These are phyloP conservation scores for Cardiospermum halicacabum DNA, from an alignment of 345 rosid species.

Conservation along the genomic window DNA sequence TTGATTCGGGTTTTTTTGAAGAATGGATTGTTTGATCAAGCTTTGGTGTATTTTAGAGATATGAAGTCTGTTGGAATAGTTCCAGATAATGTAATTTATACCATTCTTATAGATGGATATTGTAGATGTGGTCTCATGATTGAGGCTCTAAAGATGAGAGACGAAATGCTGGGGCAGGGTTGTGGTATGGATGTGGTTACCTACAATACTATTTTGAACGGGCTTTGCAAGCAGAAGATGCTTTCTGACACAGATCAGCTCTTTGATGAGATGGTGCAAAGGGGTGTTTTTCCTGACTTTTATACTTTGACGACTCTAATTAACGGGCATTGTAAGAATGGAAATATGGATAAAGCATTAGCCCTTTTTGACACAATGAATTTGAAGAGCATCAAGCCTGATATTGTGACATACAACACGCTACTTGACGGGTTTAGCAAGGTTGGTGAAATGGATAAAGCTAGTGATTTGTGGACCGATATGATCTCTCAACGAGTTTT, in stretches of 20 bases:
- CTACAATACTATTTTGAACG: slow-evolving; percentile 64
- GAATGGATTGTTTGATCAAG: slow-evolving; percentile 47
- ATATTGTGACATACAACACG: slow-evolving; percentile 73
- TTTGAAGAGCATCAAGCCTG: slow-evolving; percentile 55
- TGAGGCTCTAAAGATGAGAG: slow-evolving; percentile 59
- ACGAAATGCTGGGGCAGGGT: slow-evolving; percentile 68
- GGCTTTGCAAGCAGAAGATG: slow-evolving; percentile 68
- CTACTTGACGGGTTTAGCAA: slow-evolving; percentile 78
- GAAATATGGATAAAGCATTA: slow-evolving; percentile 55
- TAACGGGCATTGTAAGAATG: slow-evolving; percentile 70
- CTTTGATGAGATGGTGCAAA: slow-evolving; percentile 58
- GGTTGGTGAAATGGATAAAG: slow-evolving; percentile 58
- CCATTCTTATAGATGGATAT: slow-evolving; percentile 69
- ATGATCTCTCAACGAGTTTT: slow-evolving; percentile 44
- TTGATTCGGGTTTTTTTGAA: slow-evolving; percentile 46
- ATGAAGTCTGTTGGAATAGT: slow-evolving; percentile 54
- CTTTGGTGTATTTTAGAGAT: slow-evolving; percentile 40
- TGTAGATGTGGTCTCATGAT: slow-evolving; percentile 49
- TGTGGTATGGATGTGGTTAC: slow-evolving; percentile 72
- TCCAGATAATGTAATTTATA: slow-evolving; percentile 66
- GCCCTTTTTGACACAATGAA: slow-evolving; percentile 52
- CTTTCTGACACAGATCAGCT: slow-evolving; percentile 59
- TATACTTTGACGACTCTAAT: slow-evolving; percentile 72
- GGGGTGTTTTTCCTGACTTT: slow-evolving; percentile 62
- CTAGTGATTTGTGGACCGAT: slow-evolving; percentile 51